phyloP scores from a whole-genome alignment of 2,329 filamentous ascomycete genomes.

The Botrytis sinoallii region DNA sequence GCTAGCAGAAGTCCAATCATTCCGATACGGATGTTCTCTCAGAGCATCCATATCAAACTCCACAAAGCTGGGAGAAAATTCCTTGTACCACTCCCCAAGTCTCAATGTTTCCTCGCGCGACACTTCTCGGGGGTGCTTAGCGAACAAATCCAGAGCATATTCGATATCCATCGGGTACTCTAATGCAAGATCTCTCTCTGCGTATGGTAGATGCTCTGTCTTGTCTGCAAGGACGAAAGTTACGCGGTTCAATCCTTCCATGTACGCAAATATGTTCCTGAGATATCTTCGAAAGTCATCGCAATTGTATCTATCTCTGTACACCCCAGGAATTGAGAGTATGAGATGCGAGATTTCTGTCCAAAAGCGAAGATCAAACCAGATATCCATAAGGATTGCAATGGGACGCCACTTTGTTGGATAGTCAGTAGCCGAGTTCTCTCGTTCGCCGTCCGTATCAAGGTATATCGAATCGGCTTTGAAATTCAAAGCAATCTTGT shows the following conservation, averaged over 20 bases:
- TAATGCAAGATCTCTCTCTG: not conserved
- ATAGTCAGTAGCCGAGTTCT: fast-evolving
- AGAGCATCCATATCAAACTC: not conserved
- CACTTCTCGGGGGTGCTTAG: not conserved
- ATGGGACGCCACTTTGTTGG: not conserved
- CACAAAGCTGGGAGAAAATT: not conserved
- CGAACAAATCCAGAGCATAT: not conserved
- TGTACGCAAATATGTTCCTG: not conserved
- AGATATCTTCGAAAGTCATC: not conserved
- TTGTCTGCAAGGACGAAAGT: not conserved
- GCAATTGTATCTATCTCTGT: not conserved
- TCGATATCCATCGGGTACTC: not conserved
- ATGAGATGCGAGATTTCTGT: not conserved
- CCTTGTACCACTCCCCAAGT: not conserved
- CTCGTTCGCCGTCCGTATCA: not conserved
- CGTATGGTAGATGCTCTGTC: not conserved
- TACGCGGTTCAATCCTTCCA: not conserved
- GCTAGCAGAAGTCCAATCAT: not conserved
- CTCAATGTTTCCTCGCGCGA: not conserved
- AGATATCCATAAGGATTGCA: not conserved
- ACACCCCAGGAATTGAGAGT: not conserved
- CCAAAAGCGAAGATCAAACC: not conserved
- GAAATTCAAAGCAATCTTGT: not conserved
- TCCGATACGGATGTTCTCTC: not conserved
- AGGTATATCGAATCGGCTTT: not conserved